Conservation (phyloP, 2,329 filamentous ascomycete species). For the Clarireedia monteithiana region DNA sequence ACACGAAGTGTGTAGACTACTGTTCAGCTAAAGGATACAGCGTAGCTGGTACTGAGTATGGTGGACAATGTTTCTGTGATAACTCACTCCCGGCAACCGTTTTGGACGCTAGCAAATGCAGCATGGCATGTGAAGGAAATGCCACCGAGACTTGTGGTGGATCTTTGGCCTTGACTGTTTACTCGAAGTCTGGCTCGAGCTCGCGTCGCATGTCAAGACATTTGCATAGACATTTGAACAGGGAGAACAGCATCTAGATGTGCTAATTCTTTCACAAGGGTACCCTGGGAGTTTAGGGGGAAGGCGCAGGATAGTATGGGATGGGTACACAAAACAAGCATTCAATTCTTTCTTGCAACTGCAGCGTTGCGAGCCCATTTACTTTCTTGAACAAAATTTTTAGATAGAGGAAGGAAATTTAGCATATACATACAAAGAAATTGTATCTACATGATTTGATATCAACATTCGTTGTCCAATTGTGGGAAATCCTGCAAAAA, state of each 20-base stretch:
- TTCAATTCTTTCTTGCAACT: too few relatives aligned
- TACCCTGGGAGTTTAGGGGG: background rate
- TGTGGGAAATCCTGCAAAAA: too few relatives aligned
- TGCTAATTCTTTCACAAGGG: too few relatives aligned
- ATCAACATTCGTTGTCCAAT: too few relatives aligned
- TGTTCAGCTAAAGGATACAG: conserved; percentile 38
- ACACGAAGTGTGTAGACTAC: conserved; percentile 40
- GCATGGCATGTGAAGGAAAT: conserved; percentile 43
- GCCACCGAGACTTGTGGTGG: conserved; percentile 43
- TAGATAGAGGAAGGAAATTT: too few relatives aligned
- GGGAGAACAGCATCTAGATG: background rate
- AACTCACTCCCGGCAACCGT: conserved; percentile 33
- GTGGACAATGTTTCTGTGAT: conserved; percentile 42
- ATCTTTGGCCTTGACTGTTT: conserved; percentile 38
- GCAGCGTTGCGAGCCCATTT: too few relatives aligned
- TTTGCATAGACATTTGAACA: background rate
- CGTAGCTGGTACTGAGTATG: conserved; percentile 43
- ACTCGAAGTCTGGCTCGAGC: background rate
- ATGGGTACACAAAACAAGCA: too few relatives aligned
- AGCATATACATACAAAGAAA: too few relatives aligned
- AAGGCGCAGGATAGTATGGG: background rate
- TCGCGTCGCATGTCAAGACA: background rate
- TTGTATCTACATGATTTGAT: too few relatives aligned
- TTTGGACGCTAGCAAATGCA: conserved; percentile 39
- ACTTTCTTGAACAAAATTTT: too few relatives aligned